phyloP scores from a whole-genome alignment of 352 stramenopile species.

The Pythium brassicae region DNA sequence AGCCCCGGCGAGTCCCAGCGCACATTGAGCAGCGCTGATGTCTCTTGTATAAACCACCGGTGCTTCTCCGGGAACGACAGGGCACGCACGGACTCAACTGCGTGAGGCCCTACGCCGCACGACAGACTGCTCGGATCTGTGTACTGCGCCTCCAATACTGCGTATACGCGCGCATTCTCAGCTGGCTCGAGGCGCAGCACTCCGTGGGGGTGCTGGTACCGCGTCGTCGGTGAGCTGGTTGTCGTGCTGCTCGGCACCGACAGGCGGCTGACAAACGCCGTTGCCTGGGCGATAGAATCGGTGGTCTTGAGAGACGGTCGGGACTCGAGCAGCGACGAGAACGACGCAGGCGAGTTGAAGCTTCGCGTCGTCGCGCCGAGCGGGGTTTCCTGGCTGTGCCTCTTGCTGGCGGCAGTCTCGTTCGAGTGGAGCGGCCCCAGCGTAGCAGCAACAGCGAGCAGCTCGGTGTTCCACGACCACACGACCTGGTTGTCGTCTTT shows the following conservation, averaged over 20 bases:
- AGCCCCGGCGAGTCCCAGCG: constrained; percentile 27
- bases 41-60: constrained; percentile 53
- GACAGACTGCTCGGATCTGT: constrained; percentile 11
- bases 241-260: neutral
- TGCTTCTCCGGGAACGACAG: constrained; percentile 52
- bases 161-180: constrained; percentile 28
- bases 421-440: neutral
- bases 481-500: constrained; percentile 24
- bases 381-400: neutral
- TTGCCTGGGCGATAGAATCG: constrained; percentile 26
- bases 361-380: constrained; percentile 10
- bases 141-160: constrained; percentile 14
- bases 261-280: constrained; percentile 38
- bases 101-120: constrained; percentile 21
- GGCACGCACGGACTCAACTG: constrained; percentile 27
- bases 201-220: constrained; percentile 14
- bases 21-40: constrained; percentile 31
- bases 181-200: constrained; percentile 21
- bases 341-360: constrained; percentile 6
- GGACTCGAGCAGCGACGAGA: constrained; percentile 4
- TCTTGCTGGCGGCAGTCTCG: neutral
- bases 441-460: neutral
- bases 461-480: constrained; percentile 21
- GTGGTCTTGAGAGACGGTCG: neutral
- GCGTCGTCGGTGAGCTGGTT: constrained; percentile 2